Base-by-base conservation (phyloP, 805 yeast genomes). In the Lipomyces spencermartinsiae region DNA sequence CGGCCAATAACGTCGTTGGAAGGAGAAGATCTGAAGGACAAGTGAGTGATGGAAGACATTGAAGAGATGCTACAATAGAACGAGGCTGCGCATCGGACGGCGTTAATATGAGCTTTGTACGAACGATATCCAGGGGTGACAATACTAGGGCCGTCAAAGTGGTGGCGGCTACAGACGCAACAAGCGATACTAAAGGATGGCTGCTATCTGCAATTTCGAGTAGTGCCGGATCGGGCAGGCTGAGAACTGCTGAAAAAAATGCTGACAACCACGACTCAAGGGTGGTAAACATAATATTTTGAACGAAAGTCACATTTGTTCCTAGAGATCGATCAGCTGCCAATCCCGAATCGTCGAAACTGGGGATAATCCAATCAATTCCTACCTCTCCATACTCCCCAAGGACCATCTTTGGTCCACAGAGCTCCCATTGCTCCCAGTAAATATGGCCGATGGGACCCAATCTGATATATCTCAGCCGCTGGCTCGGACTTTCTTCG, bases 231-330 rank as follows among this genome's bases (percentile, higher is more conserved):
- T 93, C 98, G 0, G 97, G 97, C 37, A 92, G 86, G 22, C 90
- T 89, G 62, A 91, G 78, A 58, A 91, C 80, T 1, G 97, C 95
- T 4, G 97, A 88, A 7, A 93, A 76, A 70, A 93, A 86, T 2
- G 97, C 97, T 0, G 96, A 90, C 59, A 93, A 83, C 98, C 98
- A 93, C 0, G 97, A 92, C 75, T 91, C 94, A 58, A 93, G 80
- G 0, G 97, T 90, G 60, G 87, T 86, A 1, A 89, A 86, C 22
- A 92, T 81, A 0, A 97, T 90, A 63, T 85, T 89, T 76, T 90
- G 84, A 22, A 95, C 82, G 74, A 93, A 94, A 0, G 97, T 84
- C 1, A 97, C 22, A 87, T 88, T 33, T 90, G 73, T 63, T 29
- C 97, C 78, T 83, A 87, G 22, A 91, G 84, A 72, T 86, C 81